Conservation (phyloP, 1,284 basidiomycete genomes). For the Apiotrichum mycotoxinovorans region DNA sequence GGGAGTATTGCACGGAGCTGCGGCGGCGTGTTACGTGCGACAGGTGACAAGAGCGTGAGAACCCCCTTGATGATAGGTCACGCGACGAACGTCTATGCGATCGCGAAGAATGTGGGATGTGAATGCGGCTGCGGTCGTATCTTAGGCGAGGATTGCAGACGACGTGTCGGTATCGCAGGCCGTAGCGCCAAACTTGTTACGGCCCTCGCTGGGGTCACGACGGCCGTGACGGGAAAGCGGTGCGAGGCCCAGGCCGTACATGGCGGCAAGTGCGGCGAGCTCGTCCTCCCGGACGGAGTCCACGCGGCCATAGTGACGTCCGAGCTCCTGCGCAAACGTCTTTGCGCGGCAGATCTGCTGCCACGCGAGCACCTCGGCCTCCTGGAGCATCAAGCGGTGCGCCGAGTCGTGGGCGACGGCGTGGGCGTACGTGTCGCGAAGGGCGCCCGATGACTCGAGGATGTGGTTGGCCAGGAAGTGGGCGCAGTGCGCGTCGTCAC, state of each 20-base stretch:
- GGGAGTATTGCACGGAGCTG: too few species aligned
- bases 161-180: neutral
- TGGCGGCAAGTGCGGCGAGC: constrained; percentile 26
- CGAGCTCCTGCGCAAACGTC: constrained; percentile 33
- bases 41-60: too few species aligned
- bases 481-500: constrained; percentile 31
- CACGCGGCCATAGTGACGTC: constrained; percentile 24
- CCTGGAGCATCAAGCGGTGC: constrained; percentile 13
- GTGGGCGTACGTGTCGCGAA: neutral
- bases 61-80: too few species aligned
- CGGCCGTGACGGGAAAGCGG: neutral
- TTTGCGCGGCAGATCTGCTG: constrained; percentile 40
- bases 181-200: neutral
- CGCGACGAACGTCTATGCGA: too few species aligned
- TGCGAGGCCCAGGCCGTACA: constrained; percentile 16
- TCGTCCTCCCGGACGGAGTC: constrained; percentile 23
- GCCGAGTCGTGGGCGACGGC: neutral
- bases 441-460: constrained; percentile 14
- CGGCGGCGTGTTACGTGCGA: too few species aligned
- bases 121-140: neutral
- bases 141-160: neutral
- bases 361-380: constrained; percentile 40
- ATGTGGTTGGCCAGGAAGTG: constrained; percentile 40
- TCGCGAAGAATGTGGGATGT: neutral
- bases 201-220: neutral